Evolutionary conservation across 495 filamentous ascomycete genomes (phyloP).

Genomic region (Trichoderma gamsii): DNA sequence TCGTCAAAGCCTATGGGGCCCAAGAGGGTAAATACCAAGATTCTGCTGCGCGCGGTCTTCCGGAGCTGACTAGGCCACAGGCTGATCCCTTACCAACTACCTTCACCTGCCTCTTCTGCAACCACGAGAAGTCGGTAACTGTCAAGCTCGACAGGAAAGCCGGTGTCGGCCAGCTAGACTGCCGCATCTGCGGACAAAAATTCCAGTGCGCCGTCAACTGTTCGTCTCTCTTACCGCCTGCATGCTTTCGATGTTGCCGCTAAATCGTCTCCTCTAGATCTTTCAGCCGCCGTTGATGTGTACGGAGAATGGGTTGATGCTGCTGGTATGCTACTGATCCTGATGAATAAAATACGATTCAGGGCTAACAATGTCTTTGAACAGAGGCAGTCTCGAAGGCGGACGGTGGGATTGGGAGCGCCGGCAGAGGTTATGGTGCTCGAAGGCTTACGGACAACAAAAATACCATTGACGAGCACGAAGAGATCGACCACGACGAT

Average conservation of each 20-base stretch:
- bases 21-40: conserved; percentile 59
- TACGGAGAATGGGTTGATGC: conserved; percentile 99
- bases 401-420: conserved; percentile 30
- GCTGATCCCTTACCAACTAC: conserved; percentile 77
- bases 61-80: conserved; percentile 38
- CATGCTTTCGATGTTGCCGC: conserved; percentile 1
- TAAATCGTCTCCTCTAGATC: conserved; percentile 45
- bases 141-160: conserved; percentile 90
- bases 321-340: conserved; percentile 54
- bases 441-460: conserved; percentile 4
- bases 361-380: conserved; percentile 22
- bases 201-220: conserved; percentile 93
- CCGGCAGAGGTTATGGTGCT: conserved; percentile 19
- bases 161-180: conserved; percentile 74
- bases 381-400: conserved; percentile 41
- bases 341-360: not conserved
- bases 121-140: conserved; percentile 84
- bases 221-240: conserved; percentile 36
- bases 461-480: conserved; percentile 17
- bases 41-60: conserved; percentile 11
- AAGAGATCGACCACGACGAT: conserved; percentile 41
- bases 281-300: conserved; percentile 86
- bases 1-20: conserved; percentile 76
- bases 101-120: conserved; percentile 97
- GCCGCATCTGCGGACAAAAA: conserved; percentile 87